Base-by-base conservation (phyloP, 305 asterid species). In the Fraxinus dipetala region DNA sequence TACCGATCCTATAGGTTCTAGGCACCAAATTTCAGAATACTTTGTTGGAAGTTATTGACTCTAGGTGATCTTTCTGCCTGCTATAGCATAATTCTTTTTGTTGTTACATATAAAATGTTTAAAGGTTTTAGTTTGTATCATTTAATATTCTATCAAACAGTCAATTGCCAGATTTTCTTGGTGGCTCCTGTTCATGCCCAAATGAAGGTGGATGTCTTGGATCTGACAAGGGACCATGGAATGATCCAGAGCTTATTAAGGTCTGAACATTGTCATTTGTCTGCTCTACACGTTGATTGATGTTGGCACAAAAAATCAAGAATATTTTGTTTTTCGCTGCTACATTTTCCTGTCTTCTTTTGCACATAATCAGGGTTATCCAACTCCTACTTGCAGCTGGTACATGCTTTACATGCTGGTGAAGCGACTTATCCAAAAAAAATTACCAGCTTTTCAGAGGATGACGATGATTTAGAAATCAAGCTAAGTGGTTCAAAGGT, bases 121-220 rank as follows among this genome's bases (percentile, higher is more conserved):
- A 11, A 56, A 32, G 36, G 38, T 82, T 56, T 74, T 80, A 13
- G 22, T 28, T 79, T 89, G 5, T 81, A 8, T 72, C 77, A 59
- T n/a, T 38, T 76, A 40, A 84, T 74, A 82, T 83, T 84, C 80
- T 77, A 80, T 72, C 67, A 59, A 82, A 86, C 91, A 96, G 99
- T 88, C 97, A 94, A 88, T 86, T 96, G 92, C 98, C 99, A 76
- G 95, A 96, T 88, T 96, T 96, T 92, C 93, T 94, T 61, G 99
- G 98, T 65, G 98, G 98, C 81, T 87, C 93, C 80, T 96, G 98
- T 87, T 86, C 91, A 20, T 96, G 99, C 86, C 81, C 89, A 74
- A 89, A 87, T 84, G 90, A 95, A 82, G 98, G 95, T 36, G 99
- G 99, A 76, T 96, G 99, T 84, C 93, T 96, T 76, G 87, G 89